Conservation (phyloP, 23 red algal species). For the Gracilaria domingensis region DNA sequence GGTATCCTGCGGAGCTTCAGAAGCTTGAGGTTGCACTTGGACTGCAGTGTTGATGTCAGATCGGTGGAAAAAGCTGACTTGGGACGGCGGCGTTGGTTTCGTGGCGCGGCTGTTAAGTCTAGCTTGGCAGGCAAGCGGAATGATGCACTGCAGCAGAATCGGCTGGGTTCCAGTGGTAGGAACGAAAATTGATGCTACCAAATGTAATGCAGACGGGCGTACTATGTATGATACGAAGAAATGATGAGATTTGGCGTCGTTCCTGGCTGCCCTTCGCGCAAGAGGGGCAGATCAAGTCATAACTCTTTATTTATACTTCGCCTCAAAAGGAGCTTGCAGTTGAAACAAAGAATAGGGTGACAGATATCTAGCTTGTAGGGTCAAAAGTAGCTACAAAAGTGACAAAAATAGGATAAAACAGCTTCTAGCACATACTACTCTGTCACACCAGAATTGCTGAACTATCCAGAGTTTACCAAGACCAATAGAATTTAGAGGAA, state of each 20-base stretch:
- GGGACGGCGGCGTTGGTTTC: not conserved
- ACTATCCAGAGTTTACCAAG: too few relatives aligned
- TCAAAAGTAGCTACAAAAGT: too few relatives aligned
- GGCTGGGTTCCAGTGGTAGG: not conserved
- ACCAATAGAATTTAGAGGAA: too few relatives aligned
- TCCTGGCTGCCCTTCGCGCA: not conserved
- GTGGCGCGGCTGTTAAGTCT: not conserved
- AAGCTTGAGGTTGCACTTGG: not conserved
- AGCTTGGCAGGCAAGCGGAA: not conserved
- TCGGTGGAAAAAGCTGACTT: not conserved
- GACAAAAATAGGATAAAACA: too few relatives aligned
- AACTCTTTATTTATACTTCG: not conserved
- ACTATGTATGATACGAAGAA: not conserved
- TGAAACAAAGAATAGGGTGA: too few relatives aligned
- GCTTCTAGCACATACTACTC: too few relatives aligned
- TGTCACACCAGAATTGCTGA: too few relatives aligned
- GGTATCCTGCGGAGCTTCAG: too few relatives aligned
- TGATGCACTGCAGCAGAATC: not conserved
- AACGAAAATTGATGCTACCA: constrained; percentile 5
- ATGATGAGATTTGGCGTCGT: not conserved
- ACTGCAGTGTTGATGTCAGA: not conserved
- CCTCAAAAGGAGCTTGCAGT: too few relatives aligned
- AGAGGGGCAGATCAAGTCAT: not conserved
- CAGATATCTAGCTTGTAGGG: too few relatives aligned
- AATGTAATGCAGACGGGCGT: not conserved